Base-by-base conservation (phyloP, 331 rosid genomes). In the Acacia concinna region DNA sequence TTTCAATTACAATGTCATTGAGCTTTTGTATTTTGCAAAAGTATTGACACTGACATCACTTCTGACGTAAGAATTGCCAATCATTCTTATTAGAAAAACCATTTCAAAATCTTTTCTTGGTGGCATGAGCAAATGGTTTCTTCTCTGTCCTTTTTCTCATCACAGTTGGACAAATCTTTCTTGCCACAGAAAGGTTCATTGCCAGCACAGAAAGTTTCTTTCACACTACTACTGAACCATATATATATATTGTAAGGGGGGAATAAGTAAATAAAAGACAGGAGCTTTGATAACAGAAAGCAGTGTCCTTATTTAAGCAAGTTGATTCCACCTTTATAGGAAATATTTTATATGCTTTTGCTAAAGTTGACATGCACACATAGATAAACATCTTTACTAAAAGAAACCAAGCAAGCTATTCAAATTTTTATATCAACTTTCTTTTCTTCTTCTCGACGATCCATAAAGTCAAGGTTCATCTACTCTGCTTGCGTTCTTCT, bases 401-500 rank as follows among this genome's bases (percentile, higher is more conserved):
- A 65, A 65, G 71, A 3, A 65, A 65, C 68, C 40, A 30, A 30
- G 15, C 40, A 62, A 62, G 40, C 12, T 17, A 21, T 62, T 15
- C 68, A 30, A 15, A 6, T 14, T 60, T 62, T 62, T 62, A 14
- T 65, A 28, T 35, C 7, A n/a, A 38, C 72, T 75, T 27, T 27
- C 5, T 18, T 47, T 54, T 25, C 1, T 6, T 62, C 72, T 43
- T 63, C 46, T 43, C 63, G 72, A 75, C 35, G 73, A 46, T 44
- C 30, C 30, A 54, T 21, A 71, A 85, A 81, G 83, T 40, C 31
- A 54, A 64, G 74, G 47, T 57, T 41, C 85, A 65, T 51, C 62
- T 7, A 41, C 75, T 37, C 38, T 38, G 1, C 67, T 30, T 67
- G 66, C 47, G 31, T 1, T 64, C 56, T 84, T 78, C 78, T 90